Conservation (phyloP, 1,284 basidiomycete species). For the Puccinia novopanici region DNA sequence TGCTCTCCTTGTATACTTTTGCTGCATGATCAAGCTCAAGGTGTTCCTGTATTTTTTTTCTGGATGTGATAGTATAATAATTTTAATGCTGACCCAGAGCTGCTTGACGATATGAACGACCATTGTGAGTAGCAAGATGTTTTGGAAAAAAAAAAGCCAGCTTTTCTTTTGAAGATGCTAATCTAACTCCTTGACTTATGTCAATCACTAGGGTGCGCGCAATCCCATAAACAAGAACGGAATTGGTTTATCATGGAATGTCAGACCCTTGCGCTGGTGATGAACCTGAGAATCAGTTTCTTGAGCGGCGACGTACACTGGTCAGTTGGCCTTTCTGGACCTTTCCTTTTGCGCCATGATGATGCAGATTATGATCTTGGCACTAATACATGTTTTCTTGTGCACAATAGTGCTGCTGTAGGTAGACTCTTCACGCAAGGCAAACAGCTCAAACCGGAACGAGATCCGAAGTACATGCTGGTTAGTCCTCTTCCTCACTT, state of each 20-base stretch:
- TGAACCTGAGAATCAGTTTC: slow-evolving; percentile 34
- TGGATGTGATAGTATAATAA: slow-evolving; percentile 32
- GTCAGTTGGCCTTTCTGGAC: background rate
- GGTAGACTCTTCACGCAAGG: slow-evolving; percentile 34
- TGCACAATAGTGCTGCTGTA: slow-evolving; percentile 31
- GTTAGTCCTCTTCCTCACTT: slow-evolving; percentile 1
- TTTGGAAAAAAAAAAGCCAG: background rate
- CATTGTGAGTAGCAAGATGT: slow-evolving; percentile 19
- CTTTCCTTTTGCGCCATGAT: background rate
- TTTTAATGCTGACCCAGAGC: slow-evolving; percentile 49
- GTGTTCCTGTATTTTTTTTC: background rate
- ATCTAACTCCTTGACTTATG: too few species aligned
- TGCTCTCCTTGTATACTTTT: background rate
- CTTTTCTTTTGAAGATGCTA: too few species aligned
- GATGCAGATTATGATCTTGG: background rate
- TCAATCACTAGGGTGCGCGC: slow-evolving; percentile 60
- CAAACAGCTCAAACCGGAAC: slow-evolving; percentile 11
- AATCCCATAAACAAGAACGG: slow-evolving; percentile 65
- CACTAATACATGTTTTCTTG: background rate
- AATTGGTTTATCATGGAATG: slow-evolving; percentile 48
- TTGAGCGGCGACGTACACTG: slow-evolving; percentile 50
- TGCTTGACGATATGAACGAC: slow-evolving; percentile 51
- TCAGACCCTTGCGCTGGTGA: slow-evolving; percentile 28
- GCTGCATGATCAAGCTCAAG: background rate
- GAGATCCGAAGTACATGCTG: slow-evolving; percentile 50